A percentile compares a stretch with the other conserved stretches of the same genome.
Conservation (phyloP, 208 protist species). For the Acanthamoeba lenticulata region DNA sequence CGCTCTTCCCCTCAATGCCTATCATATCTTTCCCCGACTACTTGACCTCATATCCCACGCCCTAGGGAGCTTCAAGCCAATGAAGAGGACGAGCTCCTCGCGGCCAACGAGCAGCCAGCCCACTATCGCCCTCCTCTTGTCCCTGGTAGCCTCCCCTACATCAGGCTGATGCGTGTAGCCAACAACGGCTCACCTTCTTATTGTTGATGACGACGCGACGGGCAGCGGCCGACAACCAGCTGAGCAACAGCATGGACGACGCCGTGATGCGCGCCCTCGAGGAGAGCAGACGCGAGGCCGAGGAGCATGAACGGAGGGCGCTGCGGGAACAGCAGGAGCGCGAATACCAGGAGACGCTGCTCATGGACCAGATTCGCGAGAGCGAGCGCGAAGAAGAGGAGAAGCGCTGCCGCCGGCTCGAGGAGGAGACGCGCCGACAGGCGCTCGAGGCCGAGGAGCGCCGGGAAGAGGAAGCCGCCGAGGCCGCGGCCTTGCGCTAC, state of each 20-base stretch:
- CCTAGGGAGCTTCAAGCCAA: not conserved
- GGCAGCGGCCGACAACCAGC: not conserved
- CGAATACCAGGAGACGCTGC: not conserved
- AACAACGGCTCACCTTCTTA: too few species aligned
- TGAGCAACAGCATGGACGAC: not conserved
- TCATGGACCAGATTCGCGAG: not conserved
- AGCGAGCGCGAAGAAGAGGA: constrained; percentile 9
- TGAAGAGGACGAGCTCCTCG: not conserved
- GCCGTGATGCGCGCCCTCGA: not conserved
- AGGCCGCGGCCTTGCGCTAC: not conserved
- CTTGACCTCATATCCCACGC: not conserved
- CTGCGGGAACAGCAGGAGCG: not conserved
- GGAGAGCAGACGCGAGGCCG: not conserved
- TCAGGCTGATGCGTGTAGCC: too few species aligned
- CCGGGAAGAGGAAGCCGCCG: not conserved
- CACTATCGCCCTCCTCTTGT: not conserved
- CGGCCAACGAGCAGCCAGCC: not conserved
- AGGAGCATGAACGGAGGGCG: not conserved
- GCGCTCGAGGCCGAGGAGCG: not conserved
- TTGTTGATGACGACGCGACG: too few species aligned
- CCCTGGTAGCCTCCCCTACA: not conserved
- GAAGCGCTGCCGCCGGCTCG: not conserved
- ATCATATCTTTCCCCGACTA: not conserved
- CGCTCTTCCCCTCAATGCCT: not conserved
- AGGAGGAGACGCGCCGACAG: not conserved